phyloP scores from a whole-genome alignment of 1,139 yeast genomes.

The Yamadazyma blattariae region DNA sequence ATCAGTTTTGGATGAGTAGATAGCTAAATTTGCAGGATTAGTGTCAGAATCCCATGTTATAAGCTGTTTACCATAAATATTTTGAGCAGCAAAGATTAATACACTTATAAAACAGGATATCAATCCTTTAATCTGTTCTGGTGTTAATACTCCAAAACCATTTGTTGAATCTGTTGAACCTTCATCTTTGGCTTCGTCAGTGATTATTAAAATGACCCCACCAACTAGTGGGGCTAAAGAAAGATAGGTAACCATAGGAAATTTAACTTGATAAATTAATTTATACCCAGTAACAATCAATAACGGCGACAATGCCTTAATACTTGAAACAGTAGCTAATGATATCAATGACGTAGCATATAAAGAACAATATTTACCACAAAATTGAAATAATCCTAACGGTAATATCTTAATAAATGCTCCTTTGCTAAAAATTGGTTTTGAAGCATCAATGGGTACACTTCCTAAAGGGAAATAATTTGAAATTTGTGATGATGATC shows the following conservation, averaged over 20 bases:
- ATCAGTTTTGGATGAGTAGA: conserved; percentile 20
- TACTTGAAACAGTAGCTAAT: conserved; percentile 38
- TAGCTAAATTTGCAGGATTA: conserved; percentile 26
- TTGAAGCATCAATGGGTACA: conserved; percentile 21
- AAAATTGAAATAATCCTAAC: conserved; percentile 37
- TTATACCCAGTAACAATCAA: conserved; percentile 36
- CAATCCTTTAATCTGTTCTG: conserved; percentile 27
- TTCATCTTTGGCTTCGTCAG: conserved; percentile 20
- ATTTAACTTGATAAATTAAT: conserved; percentile 27
- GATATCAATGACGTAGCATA: conserved; percentile 39
- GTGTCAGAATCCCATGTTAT: conserved; percentile 32
- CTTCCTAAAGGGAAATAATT: conserved; percentile 29
- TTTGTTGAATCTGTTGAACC: background rate
- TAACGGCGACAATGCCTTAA: conserved; percentile 40
- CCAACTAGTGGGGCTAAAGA: conserved; percentile 36
- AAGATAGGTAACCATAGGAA: conserved; percentile 33
- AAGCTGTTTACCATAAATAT: conserved; percentile 41
- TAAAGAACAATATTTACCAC: conserved; percentile 36
- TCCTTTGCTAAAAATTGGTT: conserved; percentile 20
- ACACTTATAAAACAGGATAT: conserved; percentile 29
- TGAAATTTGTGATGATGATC: conserved; percentile 19
- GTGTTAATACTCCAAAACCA: too few species aligned
- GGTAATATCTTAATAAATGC: conserved; percentile 33
- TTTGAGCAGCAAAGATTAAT: conserved; percentile 38
- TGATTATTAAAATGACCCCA: conserved; percentile 36